phyloP scores from a whole-genome alignment of 2,329 filamentous ascomycete species.

The Talaromyces sp. region DNA sequence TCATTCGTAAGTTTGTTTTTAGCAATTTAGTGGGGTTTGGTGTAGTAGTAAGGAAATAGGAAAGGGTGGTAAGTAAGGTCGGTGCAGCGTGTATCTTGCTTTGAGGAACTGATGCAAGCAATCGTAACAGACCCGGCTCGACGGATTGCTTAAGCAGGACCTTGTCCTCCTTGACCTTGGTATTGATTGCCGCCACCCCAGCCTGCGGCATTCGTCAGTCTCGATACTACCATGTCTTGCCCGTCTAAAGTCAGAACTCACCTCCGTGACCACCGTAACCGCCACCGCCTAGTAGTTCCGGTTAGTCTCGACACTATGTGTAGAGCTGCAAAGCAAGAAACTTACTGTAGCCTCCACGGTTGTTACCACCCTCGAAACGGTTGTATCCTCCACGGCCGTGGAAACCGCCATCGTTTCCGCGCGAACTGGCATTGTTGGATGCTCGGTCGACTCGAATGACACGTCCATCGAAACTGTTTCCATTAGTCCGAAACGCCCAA shows the following conservation, averaged over 20 bases:
- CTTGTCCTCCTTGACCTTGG: conserved; percentile 17
- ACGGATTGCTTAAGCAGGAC: conserved; percentile 6
- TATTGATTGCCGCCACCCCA: conserved; percentile 20
- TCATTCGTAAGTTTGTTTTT: conserved; percentile 3
- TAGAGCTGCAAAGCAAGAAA: conserved; percentile 23
- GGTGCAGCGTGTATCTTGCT: background rate
- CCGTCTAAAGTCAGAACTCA: conserved; percentile 3
- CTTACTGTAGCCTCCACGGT: conserved; percentile 35
- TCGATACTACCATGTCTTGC: background rate
- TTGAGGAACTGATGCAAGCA: background rate
- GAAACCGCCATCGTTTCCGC: conserved; percentile 46
- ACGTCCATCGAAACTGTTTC: conserved; percentile 80
- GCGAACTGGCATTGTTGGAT: conserved; percentile 69
- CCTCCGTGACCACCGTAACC: conserved; percentile 24
- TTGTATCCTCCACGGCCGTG: conserved; percentile 48
- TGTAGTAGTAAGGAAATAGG: background rate
- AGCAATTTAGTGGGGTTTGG: background rate
- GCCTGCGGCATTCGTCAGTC: conserved; percentile 15
- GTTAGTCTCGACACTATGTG: conserved; percentile 14
- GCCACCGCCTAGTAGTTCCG: conserved; percentile 20
- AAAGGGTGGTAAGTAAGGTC: background rate
- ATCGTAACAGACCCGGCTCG: background rate
- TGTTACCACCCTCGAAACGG: conserved; percentile 35
- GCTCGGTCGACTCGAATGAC: conserved; percentile 95
- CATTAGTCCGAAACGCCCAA: conserved; percentile 22